Base-by-base conservation (phyloP, 345 rosid species). In the Lepidium africanum region DNA sequence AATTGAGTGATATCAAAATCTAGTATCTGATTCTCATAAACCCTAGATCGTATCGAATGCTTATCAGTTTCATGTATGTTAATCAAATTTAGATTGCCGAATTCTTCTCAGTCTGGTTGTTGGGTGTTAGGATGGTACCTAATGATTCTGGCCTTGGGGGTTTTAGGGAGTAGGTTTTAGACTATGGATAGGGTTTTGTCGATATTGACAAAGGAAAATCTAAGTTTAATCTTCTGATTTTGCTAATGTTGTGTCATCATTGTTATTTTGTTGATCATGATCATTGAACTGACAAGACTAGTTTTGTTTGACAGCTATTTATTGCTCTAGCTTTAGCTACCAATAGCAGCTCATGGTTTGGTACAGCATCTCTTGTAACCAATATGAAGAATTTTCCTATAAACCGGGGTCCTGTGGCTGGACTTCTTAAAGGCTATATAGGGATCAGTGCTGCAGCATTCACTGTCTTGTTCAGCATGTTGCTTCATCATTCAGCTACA, bases 351-450 rank as follows among this genome's bases (percentile, higher is more conserved):
- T 88, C 91, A 48, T 88, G 96, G 96, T 83, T 74, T 60, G 83
- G 86, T 64, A 88, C 96, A 36, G 89, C 89, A 32, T 80, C 87
- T 55, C 88, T 88, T 9, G 91, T 88, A 5, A 88, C 96, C 74
- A 88, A 88, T 69, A 88, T 88, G 96, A 81, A 91, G 75, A 88
- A 88, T 73, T 88, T 88, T 65, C 92, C 91, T 5, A 74, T 81
- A 65, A 86, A 84, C 43, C 63, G 95, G 49, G 95, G 95, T 13
- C 83, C 88, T 37, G 88, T 88, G 67, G 82, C 83, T 6, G 91
- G 92, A 70, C 81, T 86, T 37, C 89, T 88, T 69, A 88, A 88
- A 82, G 96, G 90, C 16, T 95, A 91, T 70, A 73, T 78, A 43
- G 99, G 96, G 25, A 78, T 95, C 49, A 82, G 90, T 52, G 93